Percentiles rank a stretch among this genome's conserved stretches.
These are phyloP conservation scores for Debaryomyces subglobosus DNA, from an alignment of 1,139 yeast genomes.

Conservation along the genomic window DNA sequence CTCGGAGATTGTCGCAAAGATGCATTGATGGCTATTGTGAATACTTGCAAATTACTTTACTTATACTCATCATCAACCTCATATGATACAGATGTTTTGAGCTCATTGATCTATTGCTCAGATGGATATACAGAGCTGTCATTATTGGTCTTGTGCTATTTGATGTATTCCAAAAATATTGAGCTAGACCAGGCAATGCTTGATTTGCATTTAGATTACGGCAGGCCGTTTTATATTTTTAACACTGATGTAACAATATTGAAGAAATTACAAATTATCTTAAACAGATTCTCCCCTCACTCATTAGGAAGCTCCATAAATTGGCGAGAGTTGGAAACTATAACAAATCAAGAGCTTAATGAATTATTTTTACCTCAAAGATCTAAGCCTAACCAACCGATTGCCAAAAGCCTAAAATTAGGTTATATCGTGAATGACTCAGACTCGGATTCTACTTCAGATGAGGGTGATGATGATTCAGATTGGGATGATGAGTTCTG, in stretches of 20 bases:
- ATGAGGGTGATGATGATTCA: constrained; percentile 10
- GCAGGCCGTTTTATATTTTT: constrained; percentile 84
- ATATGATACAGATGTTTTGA: constrained; percentile 18
- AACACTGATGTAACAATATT: constrained; percentile 72
- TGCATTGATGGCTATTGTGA: constrained; percentile 59
- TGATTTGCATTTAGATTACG: constrained; percentile 60
- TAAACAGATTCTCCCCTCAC: constrained; percentile 58
- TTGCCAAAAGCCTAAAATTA: constrained; percentile 19
- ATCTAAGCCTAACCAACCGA: constrained; percentile 6
- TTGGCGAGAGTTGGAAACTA: constrained; percentile 31
- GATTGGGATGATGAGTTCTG: constrained; percentile 6
- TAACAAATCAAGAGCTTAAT: constrained; percentile 36
- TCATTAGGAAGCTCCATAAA: constrained; percentile 16
- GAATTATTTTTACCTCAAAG: constrained; percentile 21
- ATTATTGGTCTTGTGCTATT: constrained; percentile 66
- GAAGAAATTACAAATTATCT: constrained; percentile 61
- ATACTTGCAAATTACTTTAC: constrained; percentile 63
- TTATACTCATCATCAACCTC: constrained; percentile 37
- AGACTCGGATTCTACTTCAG: constrained; percentile 11
- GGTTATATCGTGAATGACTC: constrained; percentile 32
- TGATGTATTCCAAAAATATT: constrained; percentile 66
- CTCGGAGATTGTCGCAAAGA: constrained; percentile 66
- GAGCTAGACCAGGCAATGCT: constrained; percentile 57
- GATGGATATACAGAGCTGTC: constrained; percentile 96
- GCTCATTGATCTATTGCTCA: constrained; percentile 68